Base-by-base conservation (phyloP, 2,329 filamentous ascomycete species). In the Venturia aucupariae region DNA sequence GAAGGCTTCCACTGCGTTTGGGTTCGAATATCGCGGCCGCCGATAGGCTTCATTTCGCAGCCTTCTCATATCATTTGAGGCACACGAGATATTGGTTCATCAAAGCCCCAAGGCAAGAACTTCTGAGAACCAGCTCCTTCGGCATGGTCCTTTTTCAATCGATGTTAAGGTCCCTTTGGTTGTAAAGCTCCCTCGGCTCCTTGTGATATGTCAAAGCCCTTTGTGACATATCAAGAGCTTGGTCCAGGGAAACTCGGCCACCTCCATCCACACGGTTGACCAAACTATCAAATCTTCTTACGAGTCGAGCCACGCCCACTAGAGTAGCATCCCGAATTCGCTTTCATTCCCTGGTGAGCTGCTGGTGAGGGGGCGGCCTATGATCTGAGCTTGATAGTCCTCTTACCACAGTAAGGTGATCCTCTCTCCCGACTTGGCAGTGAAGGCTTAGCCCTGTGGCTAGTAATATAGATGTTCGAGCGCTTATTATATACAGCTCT, bases 361-460 rank as follows among this genome's bases (percentile, higher is more conserved):
- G n/a, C n/a, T n/a, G n/a, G n/a, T n/a, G n/a, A n/a, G n/a, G n/a
- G n/a, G n/a, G n/a, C n/a, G n/a, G n/a, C n/a, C n/a, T n/a, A n/a
- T n/a, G n/a, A n/a, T n/a, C n/a, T n/a, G n/a, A n/a, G n/a, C n/a
- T n/a, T n/a, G n/a, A n/a, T n/a, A n/a, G n/a, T n/a, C 48, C 24
- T 15, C 17, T 17, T 32, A 32, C 27, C 19, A 30, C 22, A 19
- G 8, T 13, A 54, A 15, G 2, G 15, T 6, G 10, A 54, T 32
- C 17, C 51, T 35, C 46, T 35, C 30, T 57, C 30, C 51, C 51
- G 30, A 32, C 27, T 57, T 57, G 51, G 51, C 27, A 57, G 15
- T 10, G 51, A 57, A 57, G 35, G 51, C 51, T 57, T 57, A 57
- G 51, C 51, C 51, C 27, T 57, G 51, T 35, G 51, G 27, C 51